Conservation (phyloP, 2,329 filamentous ascomycete species). For the Triangularia verruculosa region DNA sequence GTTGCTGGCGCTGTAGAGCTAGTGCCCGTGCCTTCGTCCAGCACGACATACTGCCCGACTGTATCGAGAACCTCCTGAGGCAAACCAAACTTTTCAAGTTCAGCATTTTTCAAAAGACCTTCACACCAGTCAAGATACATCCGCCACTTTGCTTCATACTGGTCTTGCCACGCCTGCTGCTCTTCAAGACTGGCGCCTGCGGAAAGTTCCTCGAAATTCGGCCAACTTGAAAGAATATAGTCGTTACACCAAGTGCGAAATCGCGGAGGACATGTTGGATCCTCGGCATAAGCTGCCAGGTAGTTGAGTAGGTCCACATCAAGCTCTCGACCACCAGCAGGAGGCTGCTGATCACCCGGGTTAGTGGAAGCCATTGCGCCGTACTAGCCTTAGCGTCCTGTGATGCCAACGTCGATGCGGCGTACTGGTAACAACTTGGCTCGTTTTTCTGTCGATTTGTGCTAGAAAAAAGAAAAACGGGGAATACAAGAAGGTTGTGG, state of each 20-base stretch:
- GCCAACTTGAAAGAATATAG: neutral
- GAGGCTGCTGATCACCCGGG: neutral
- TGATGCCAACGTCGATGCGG: neutral
- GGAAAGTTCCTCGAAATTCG: too few relatives aligned
- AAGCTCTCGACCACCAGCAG: too few relatives aligned
- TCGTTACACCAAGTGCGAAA: neutral
- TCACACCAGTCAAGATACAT: too few relatives aligned
- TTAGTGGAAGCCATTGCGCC: neutral
- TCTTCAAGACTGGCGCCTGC: neutral
- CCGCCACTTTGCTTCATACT: too few relatives aligned
- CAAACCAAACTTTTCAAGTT: too few relatives aligned
- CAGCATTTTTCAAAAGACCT: too few relatives aligned
- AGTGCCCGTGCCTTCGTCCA: too few relatives aligned
- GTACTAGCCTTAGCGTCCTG: neutral
- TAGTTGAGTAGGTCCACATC: too few relatives aligned
- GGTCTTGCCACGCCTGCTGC: too few relatives aligned
- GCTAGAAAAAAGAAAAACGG: neutral
- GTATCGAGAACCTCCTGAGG: too few relatives aligned
- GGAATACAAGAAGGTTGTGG: neutral
- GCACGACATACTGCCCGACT: too few relatives aligned
- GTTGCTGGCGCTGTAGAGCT: neutral
- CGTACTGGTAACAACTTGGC: neutral
- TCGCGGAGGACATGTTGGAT: neutral
- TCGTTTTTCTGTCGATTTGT: neutral
- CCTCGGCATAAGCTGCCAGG: too few relatives aligned